phyloP scores from a whole-genome alignment of 2,329 filamentous ascomycete genomes.

The Purpureocillium takamizusanense region DNA sequence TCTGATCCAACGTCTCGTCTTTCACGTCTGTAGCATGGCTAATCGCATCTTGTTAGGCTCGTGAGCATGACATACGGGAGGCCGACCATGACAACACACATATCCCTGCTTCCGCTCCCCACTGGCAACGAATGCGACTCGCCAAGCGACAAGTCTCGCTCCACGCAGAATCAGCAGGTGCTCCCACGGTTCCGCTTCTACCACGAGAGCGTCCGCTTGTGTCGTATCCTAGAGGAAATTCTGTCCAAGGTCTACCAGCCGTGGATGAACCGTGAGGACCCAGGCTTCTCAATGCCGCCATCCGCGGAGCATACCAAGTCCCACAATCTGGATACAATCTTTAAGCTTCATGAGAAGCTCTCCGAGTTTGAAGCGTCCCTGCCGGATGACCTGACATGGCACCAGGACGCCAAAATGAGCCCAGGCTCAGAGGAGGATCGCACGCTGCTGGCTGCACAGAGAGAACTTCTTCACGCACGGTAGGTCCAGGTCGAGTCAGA shows the following conservation, averaged over 20 bases:
- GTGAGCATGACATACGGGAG: slow-evolving; percentile 27
- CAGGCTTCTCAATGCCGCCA: neutral
- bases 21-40: neutral
- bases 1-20: no score
- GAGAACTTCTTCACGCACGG: slow-evolving; percentile 2
- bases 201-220: slow-evolving; percentile 9
- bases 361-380: slow-evolving; percentile 4
- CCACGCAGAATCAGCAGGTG: neutral
- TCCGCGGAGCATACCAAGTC: neutral
- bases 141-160: neutral
- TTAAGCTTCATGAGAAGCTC: slow-evolving; percentile 5
- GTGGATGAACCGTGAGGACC: slow-evolving; percentile 3
- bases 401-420: neutral
- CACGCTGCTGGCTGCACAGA: neutral
- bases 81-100: slow-evolving; percentile 21
- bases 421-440: neutral
- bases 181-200: slow-evolving; percentile 9
- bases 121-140: no score
- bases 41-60: slow-evolving; percentile 11
- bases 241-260: slow-evolving; percentile 22
- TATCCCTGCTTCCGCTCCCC: slow-evolving; percentile 2
- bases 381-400: slow-evolving; percentile 2
- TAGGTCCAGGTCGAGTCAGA: neutral
- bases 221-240: slow-evolving; percentile 15
- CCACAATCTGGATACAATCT: slow-evolving; percentile 3